These are phyloP conservation scores for Thermomucor indicae-seudaticae DNA, from an alignment of 371 early-diverging fungal genomes.

Conservation along the genomic window DNA sequence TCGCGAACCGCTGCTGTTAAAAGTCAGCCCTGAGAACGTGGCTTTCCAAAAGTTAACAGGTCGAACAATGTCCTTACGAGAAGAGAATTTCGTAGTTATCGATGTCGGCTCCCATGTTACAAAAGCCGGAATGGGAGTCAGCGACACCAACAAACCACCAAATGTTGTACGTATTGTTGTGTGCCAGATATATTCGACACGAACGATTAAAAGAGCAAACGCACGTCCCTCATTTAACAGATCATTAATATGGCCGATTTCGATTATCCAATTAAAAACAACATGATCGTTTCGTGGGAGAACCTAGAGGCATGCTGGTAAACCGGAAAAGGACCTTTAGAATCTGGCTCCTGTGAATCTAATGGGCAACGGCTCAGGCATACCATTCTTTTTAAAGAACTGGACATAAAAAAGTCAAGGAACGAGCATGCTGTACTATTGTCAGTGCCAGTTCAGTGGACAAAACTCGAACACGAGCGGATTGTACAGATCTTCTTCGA, in stretches of 20 bases:
- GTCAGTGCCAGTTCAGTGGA: slow-evolving; percentile 78
- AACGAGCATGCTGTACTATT: slow-evolving; percentile 80
- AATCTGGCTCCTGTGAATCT: background rate
- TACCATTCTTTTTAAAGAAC: slow-evolving; percentile 72
- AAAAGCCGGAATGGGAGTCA: slow-evolving; percentile 65
- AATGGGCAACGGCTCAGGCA: slow-evolving; percentile 38
- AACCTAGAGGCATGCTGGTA: slow-evolving; percentile 71
- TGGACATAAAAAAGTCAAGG: slow-evolving; percentile 67
- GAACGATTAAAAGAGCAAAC: background rate
- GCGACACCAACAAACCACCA: slow-evolving; percentile 69
- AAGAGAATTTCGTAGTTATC: slow-evolving; percentile 74
- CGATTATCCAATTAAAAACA: slow-evolving; percentile 57
- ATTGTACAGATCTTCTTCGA: slow-evolving; percentile 90
- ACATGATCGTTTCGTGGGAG: slow-evolving; percentile 73
- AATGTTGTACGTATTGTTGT: slow-evolving; percentile 36
- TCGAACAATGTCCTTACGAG: slow-evolving; percentile 52
- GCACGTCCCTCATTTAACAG: slow-evolving; percentile 13
- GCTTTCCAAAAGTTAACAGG: too few species aligned
- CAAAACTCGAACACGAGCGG: slow-evolving; percentile 77
- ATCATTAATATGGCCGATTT: slow-evolving; percentile 31
- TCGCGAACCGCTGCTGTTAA: too few species aligned
- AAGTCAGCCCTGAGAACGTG: too few species aligned
- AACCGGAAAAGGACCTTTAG: slow-evolving; percentile 1
- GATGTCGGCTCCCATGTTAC: slow-evolving; percentile 66
- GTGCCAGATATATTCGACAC: background rate